Evolutionary conservation across 495 filamentous ascomycete genomes (phyloP).

Genomic region (Podospora anserina): DNA sequence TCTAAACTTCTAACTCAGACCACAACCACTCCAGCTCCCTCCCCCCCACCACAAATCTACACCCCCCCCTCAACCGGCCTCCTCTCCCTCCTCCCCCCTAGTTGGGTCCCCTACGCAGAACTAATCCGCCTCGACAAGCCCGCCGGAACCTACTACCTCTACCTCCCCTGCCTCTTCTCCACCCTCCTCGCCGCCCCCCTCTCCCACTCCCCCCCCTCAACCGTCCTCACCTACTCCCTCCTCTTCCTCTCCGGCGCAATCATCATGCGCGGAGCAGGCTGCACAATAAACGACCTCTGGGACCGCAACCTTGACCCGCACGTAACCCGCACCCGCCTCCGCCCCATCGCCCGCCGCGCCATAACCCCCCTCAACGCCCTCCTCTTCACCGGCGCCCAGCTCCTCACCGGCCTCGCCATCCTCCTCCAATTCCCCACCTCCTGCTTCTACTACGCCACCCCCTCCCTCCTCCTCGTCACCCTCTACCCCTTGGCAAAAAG

Average conservation of each 20-base stretch:
- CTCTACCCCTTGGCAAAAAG: slow-evolving; percentile 90
- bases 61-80: slow-evolving; percentile 69
- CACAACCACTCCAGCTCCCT: slow-evolving; percentile 11
- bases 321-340: slow-evolving; percentile 80
- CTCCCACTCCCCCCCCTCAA: slow-evolving; percentile 50
- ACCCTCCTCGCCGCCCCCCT: slow-evolving; percentile 68
- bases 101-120: slow-evolving; percentile 91
- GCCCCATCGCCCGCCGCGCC: slow-evolving; percentile 85
- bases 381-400: slow-evolving; percentile 76
- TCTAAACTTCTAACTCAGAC: slow-evolving; percentile 20
- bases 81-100: slow-evolving; percentile 67
- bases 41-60: slow-evolving; percentile 44
- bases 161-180: slow-evolving; percentile 90
- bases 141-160: slow-evolving; percentile 90
- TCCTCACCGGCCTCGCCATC: slow-evolving; percentile 75
- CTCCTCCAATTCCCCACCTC: slow-evolving; percentile 81
- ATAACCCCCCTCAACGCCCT: slow-evolving; percentile 71
- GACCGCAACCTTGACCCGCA: slow-evolving; percentile 89
- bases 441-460: slow-evolving; percentile 85
- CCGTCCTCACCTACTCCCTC: slow-evolving; percentile 59
- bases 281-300: slow-evolving; percentile 97
- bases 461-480: slow-evolving; percentile 75
- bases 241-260: slow-evolving; percentile 87
- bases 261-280: slow-evolving; percentile 97
- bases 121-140: slow-evolving; percentile 92